Evolutionary conservation across 306 rosid species (phyloP), one percentile per base, ranked within the genome.

Genomic region (Macrotyloma uniflorum): DNA sequence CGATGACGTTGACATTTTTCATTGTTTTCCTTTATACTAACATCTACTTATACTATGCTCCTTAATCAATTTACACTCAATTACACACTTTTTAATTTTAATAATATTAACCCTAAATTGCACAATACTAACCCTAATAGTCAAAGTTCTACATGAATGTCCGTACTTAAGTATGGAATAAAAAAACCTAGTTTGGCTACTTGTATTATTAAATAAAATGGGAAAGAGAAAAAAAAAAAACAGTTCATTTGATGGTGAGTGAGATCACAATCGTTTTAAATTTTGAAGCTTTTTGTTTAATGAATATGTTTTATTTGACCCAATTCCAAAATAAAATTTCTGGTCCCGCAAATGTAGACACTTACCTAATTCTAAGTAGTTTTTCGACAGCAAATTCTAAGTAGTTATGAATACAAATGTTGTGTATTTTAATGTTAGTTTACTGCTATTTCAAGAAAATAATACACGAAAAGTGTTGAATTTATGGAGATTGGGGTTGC

Each of bases 401-500:
- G 23, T 47, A 20, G 38, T 49, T 22, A 4, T 1, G 28, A 45
- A 46, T 75, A 8, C n/a, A 75, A 45, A 18, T 28, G 4, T 12
- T 75, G 23, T 30, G 12, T 18, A 61, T 15, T 35, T 64, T 76
- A 36, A 33, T 76, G 36, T 19, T 18, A 14, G 16, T 11, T 51
- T 51, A 36, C 30, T 26, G 10, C 36, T 38, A 36, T 77, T 35
- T 35, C 12, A 5, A 49, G 36, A 43, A 30, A 80, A 71, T 62
- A 40, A 49, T 50, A 28, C 74, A 1, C 6, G 19, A 36, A 71
- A 50, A 13, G 16, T 62, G 49, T 28, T 8, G 51, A 26, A 59
- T 32, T 6, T 40, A 23, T 74, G 22, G 71, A 80, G 46, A 74
- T 67, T 67, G 10, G 12, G 49, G 57, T 72, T 72, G 54, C 58